Evolutionary conservation across 257 asterid genomes (phyloP), one percentile per base, ranked within the genome.

Genomic region (Solanum chiquidenum): DNA sequence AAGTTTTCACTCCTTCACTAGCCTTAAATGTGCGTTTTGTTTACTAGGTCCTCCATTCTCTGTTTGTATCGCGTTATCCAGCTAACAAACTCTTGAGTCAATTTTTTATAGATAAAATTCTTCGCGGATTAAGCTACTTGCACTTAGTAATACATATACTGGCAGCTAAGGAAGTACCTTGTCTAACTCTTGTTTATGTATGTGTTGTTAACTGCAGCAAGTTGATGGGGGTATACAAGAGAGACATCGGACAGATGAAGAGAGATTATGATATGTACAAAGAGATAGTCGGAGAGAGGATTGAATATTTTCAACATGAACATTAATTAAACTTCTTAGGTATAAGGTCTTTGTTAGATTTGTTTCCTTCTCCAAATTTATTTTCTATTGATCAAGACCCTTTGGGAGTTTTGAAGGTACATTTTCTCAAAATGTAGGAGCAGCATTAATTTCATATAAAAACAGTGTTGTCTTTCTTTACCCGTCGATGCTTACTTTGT

Each of bases 171-270:
- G 2, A 37, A 38, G 5, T 35, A 21, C 6, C 16, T 74, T 23
- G 6, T 37, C 84, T 76, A 76, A 79, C 84, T 9, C 31, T 16
- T 55, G 37, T 23, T 86, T 71, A 37, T 5, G 40, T 10, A 12
- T 62, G 18, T 52, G 1, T 83, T 49, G 60, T 23, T 23, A 46
- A 38, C 35, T 89, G 87, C 91, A 90, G 91, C 75, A 49, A 37
- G 34, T 49, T 85, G 85, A 31, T 49, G 89, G 29, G 52, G 35
- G 7, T 42, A 77, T 29, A 35, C 35, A 68, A 87, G 68, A 80
- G 68, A 46, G 79, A 60, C 64, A 58, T 31, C 33, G 2, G 69
- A 55, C 42, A 40, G 31, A n/a, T 3, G 71, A 66, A 40, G 49
- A 46, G 55, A 85, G 74, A 46, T 14, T 76, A 14, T 25, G 37